Evolutionary conservation across 139 green algal genomes (phyloP), one percentile per base, ranked within the genome.

Genomic region (Nannochloris sp.): DNA sequence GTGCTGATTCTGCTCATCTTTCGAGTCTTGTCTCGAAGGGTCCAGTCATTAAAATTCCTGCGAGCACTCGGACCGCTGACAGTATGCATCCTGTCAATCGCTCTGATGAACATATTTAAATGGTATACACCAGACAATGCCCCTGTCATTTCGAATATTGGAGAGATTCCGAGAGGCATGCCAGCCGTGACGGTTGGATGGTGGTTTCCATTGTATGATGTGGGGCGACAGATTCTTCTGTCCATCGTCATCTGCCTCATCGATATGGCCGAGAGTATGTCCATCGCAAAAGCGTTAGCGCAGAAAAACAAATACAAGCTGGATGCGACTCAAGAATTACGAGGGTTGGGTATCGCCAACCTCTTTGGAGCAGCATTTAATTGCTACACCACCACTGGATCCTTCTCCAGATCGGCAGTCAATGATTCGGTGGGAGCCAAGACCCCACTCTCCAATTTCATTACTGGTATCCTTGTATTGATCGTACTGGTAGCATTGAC

Each of bases 331-430:
- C 83, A 90, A 68, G 90, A 96, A 81, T 85, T 96, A 56, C 61
- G 84, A 3, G 90, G 79, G 16, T 66, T 96, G 58, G 90, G 89
- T 49, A 43, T 95, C 3, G 81, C 89, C 59, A 96, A 96, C 82
- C 63, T 94, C 20, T 70, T 80, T 5, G 90, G 90, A 37, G 74
- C 88, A 14, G 56, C 74, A 14, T 96, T 93, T 75, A 86, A 80
- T 66, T 80, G 73, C 49, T 96, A 96, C 81, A 90, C 90, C 59
- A 90, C 79, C 57, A 91, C 82, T 5, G 85, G 87, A 37, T 91
- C 81, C 31, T 96, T 96, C 74, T 91, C 80, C 1, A 82, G 89
- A 44, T 91, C 89, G 2, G 82, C 89, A 0, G 84, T 96, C 26
- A 89, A 82, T 61, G 74, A 91, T 80, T 61, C 55, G 2, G 31